Conservation (phyloP, 768 basidiomycete genomes). For the Tricholoma hemisulphureum region DNA sequence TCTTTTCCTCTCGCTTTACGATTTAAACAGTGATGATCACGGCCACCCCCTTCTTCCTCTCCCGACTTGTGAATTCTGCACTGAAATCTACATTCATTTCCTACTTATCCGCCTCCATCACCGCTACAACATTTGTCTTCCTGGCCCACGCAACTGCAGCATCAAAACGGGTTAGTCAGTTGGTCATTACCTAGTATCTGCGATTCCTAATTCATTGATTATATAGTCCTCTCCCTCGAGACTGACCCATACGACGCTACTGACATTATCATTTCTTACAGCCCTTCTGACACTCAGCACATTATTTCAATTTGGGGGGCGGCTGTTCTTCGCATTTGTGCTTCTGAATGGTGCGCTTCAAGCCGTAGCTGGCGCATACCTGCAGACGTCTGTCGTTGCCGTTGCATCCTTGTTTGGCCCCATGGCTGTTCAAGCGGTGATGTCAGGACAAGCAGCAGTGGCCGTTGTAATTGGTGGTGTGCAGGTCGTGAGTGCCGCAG, state of each 20-base stretch:
- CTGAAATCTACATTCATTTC: conserved; percentile 61
- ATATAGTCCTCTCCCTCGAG: conserved; percentile 58
- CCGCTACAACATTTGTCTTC: conserved; percentile 62
- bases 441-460: conserved; percentile 85
- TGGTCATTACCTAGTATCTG: background rate
- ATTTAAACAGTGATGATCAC: conserved; percentile 75
- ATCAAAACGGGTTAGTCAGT: conserved; percentile 57
- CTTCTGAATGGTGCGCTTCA: conserved; percentile 59
- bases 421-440: conserved; percentile 65
- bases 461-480: conserved; percentile 79
- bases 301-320: conserved; percentile 50
- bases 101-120: conserved; percentile 63
- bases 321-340: conserved; percentile 63
- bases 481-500: conserved; percentile 63
- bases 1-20: background rate
- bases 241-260: conserved; percentile 51
- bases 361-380: conserved; percentile 65
- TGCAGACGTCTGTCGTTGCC: conserved; percentile 75
- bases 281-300: conserved; percentile 66
- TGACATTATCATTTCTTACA: conserved; percentile 52
- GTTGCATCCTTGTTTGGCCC: conserved; percentile 82
- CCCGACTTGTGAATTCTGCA: conserved; percentile 61
- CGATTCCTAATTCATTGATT: background rate
- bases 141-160: conserved; percentile 73
- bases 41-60: conserved; percentile 77